phyloP scores from a whole-genome alignment of 164 flowering plant species.

The Aristolochia fimbriata region DNA sequence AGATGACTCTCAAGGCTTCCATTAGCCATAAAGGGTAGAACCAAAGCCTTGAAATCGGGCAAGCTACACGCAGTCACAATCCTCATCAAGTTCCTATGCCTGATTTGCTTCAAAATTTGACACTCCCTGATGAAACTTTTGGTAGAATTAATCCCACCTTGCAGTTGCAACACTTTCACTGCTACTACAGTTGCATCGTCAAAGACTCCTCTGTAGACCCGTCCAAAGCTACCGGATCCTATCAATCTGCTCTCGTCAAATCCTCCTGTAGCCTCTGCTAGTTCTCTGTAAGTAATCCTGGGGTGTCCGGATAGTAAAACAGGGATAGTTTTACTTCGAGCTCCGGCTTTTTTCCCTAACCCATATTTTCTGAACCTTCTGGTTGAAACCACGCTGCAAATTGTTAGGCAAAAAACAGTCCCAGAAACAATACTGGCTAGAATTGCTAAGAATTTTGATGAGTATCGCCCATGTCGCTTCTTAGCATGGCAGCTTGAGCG shows the following conservation, averaged over 20 bases:
- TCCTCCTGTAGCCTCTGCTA: constrained; percentile 19
- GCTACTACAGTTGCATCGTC: constrained; percentile 18
- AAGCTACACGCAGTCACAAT: constrained; percentile 25
- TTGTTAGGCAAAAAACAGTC: constrained; percentile 4
- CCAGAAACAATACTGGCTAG: constrained; percentile 8
- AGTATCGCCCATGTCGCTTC: constrained; percentile 4
- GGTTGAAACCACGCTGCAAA: constrained; percentile 7
- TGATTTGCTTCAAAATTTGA: constrained; percentile 23
- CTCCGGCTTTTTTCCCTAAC: constrained; percentile 1
- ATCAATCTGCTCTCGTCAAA: constrained; percentile 17
- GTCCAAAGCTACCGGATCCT: constrained; percentile 23
- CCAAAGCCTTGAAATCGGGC: constrained; percentile 23
- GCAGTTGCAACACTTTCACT: constrained; percentile 20
- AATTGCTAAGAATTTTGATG: constrained; percentile 12
- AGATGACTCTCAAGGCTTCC: constrained; percentile 26
- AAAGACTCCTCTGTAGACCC: constrained; percentile 19
- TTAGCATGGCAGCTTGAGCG: constrained; percentile 6
- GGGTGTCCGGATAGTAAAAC: constrained; percentile 14
- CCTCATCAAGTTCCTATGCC: constrained; percentile 24
- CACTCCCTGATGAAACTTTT: constrained; percentile 24
- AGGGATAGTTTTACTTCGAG: not conserved
- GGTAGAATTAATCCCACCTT: constrained; percentile 12
- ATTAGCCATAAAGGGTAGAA: constrained; percentile 29
- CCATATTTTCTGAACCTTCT: constrained; percentile 3
- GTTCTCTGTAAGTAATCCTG: constrained; percentile 21